Evolutionary conservation across 2,329 filamentous ascomycete species (phyloP).

Genomic region (Mycosphaerella arachidis): DNA sequence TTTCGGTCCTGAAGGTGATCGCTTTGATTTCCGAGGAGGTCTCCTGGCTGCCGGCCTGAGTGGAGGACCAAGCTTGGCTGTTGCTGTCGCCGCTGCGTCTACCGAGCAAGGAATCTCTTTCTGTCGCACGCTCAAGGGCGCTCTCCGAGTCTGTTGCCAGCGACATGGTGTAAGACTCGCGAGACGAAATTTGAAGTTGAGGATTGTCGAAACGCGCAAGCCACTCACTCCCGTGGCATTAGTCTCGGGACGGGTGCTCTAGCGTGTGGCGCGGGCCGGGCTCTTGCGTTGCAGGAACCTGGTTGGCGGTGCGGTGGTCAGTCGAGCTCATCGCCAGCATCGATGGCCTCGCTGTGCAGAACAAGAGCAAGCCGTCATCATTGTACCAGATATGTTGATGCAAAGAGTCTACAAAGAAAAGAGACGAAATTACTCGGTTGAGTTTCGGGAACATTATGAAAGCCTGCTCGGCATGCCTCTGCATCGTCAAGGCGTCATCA

Average conservation of each 20-base stretch:
- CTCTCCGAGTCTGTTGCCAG: background rate
- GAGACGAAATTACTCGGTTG: too few species aligned
- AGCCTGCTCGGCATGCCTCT: too few species aligned
- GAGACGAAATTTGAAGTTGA: background rate
- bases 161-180: background rate
- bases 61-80: background rate
- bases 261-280: background rate
- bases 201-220: background rate
- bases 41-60: background rate
- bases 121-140: background rate
- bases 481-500: too few species aligned
- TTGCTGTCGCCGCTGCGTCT: background rate
- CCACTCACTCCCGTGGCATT: background rate
- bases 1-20: slow-evolving; percentile 17
- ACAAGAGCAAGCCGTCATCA: too few species aligned
- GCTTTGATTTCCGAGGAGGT: background rate
- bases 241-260: background rate
- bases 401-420: too few species aligned
- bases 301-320: background rate
- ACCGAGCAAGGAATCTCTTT: slow-evolving; percentile 2
- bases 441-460: too few species aligned
- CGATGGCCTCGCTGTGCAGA: too few species aligned
- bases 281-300: background rate
- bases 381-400: too few species aligned
- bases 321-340: too few species aligned